phyloP scores from a whole-genome alignment of 257 asterid genomes.

The Datura wrightii region DNA sequence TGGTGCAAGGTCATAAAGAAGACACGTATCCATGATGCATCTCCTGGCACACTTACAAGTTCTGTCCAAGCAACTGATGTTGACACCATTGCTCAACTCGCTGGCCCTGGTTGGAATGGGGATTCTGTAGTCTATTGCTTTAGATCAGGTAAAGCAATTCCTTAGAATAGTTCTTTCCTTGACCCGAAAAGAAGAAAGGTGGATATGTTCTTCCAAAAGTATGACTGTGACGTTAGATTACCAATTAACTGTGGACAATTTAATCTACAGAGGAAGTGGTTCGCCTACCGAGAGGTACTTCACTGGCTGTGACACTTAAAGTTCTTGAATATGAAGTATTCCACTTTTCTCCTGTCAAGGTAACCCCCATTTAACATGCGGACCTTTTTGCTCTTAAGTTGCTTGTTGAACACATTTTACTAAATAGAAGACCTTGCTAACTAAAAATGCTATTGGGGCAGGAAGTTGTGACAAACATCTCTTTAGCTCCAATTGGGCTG shows the following conservation, averaged over 20 bases:
- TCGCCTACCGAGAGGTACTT: slow-evolving; percentile 72
- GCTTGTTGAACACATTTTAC: not conserved
- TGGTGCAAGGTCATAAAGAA: slow-evolving; percentile 85
- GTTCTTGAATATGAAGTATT: slow-evolving; percentile 89
- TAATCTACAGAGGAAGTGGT: slow-evolving; percentile 53
- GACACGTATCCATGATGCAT: slow-evolving; percentile 86
- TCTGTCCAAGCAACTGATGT: slow-evolving; percentile 80
- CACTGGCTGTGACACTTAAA: slow-evolving; percentile 78
- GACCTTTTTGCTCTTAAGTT: slow-evolving; percentile 15
- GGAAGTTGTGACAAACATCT: slow-evolving; percentile 55
- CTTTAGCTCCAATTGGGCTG: slow-evolving; percentile 87
- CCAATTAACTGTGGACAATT: not conserved
- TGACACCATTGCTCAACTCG: slow-evolving; percentile 64
- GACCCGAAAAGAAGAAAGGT: not conserved
- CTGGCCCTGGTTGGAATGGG: slow-evolving; percentile 83
- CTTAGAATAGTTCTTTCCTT: not conserved
- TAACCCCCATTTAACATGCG: slow-evolving; percentile 40
- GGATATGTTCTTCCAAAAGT: not conserved
- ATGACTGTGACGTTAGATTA: not conserved
- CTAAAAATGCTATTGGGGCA: slow-evolving; percentile 37
- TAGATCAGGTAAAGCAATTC: slow-evolving; percentile 53
- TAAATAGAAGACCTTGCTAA: not conserved
- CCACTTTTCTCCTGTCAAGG: slow-evolving; percentile 90
- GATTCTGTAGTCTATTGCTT: slow-evolving; percentile 68
- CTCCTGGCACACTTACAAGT: slow-evolving; percentile 86